A percentile compares a stretch with the other conserved stretches of the same genome.
These are phyloP conservation scores for Alternaria angustiovoidea DNA, from an alignment of 2,329 filamentous ascomycete species.

Conservation along the genomic window DNA sequence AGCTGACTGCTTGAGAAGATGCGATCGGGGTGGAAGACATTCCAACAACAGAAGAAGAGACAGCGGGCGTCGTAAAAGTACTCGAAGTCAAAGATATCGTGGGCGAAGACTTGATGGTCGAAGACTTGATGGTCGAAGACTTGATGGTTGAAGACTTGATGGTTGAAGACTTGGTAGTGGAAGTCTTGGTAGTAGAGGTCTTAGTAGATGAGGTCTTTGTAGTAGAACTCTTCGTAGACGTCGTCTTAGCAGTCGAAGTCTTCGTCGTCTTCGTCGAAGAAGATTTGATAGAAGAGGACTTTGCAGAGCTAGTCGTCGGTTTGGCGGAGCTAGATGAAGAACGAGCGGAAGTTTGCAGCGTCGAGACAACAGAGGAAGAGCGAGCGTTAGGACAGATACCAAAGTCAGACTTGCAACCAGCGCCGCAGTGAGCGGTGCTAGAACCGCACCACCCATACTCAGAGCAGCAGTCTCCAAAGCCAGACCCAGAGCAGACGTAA, in stretches of 20 bases:
- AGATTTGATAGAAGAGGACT: no score
- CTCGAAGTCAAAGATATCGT: no score
- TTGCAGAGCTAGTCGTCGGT: no score
- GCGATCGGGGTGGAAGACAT: not conserved
- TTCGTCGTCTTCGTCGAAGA: no score
- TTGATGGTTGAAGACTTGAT: no score
- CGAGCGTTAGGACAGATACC: not conserved
- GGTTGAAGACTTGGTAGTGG: no score
- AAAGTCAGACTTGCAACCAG: constrained; percentile 1
- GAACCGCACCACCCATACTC: constrained; percentile 8
- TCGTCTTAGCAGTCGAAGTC: no score
- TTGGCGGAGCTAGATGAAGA: not conserved
- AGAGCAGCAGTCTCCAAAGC: constrained; percentile 7
- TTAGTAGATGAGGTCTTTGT: no score
- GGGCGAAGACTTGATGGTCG: no score
- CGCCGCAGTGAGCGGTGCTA: not conserved
- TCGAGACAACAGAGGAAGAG: not conserved
- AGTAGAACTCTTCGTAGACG: no score
- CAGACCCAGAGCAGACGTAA: not conserved
- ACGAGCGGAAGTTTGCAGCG: not conserved
- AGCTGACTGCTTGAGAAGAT: not conserved
- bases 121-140: no score
- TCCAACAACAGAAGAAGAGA: not conserved
- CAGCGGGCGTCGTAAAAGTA: not conserved
- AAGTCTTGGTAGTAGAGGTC: no score